Evolutionary conservation across 495 filamentous ascomycete species (phyloP).

Genomic region (Penicillium steckii): DNA sequence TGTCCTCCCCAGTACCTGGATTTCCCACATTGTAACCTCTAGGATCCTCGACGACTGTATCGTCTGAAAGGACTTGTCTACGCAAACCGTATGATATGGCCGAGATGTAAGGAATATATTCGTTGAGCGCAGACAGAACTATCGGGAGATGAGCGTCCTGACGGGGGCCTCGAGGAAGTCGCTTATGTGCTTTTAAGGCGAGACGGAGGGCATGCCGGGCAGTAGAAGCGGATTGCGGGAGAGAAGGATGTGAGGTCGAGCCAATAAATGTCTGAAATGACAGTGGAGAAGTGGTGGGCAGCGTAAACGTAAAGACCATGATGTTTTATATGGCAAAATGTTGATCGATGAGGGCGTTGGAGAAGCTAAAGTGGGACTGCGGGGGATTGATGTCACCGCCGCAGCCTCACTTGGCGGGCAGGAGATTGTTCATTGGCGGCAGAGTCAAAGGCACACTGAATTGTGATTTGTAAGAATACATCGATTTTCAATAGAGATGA

Average conservation of each 20-base stretch:
- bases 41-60: not conserved
- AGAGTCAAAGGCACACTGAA: too few species aligned
- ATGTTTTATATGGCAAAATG: conserved; percentile 26
- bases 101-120: conserved; percentile 78
- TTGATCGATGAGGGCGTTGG: conserved; percentile 12
- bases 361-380: conserved; percentile 10
- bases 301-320: conserved; percentile 83
- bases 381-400: conserved; percentile 23
- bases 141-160: conserved; percentile 66
- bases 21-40: not conserved
- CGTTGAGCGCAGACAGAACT: conserved; percentile 63
- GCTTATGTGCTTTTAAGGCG: conserved; percentile 79
- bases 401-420: not conserved
- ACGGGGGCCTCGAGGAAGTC: conserved; percentile 56
- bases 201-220: conserved; percentile 75
- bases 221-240: conserved; percentile 73
- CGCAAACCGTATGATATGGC: conserved; percentile 69
- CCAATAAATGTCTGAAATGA: conserved; percentile 71
- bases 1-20: conserved; percentile 40
- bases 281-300: conserved; percentile 82
- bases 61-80: conserved; percentile 27
- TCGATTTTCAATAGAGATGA: too few species aligned
- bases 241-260: conserved; percentile 75
- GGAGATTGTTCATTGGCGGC: too few species aligned
- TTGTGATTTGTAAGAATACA: too few species aligned